phyloP scores from a whole-genome alignment of 1,139 yeast genomes.

The Casaregolazyma suthepensis region DNA sequence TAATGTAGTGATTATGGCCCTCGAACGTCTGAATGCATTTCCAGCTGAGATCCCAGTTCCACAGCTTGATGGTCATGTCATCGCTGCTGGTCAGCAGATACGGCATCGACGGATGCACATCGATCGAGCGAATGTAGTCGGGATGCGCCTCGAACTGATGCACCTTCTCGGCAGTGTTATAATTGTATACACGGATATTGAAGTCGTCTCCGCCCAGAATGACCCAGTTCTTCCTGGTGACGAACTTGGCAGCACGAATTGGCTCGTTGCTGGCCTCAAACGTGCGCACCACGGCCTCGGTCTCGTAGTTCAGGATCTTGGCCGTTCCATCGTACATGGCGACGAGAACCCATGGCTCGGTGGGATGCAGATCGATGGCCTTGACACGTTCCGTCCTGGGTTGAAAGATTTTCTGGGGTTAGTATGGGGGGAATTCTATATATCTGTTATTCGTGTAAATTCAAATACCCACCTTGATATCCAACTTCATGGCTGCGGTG shows the following conservation, averaged over 20 bases:
- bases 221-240: slow-evolving; percentile 96
- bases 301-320: slow-evolving; percentile 92
- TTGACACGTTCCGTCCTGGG: slow-evolving; percentile 94
- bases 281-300: slow-evolving; percentile 56
- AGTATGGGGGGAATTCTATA: too few species aligned
- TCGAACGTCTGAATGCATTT: slow-evolving; percentile 81
- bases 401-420: slow-evolving; percentile 60
- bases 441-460: too few species aligned
- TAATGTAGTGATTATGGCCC: slow-evolving; percentile 94
- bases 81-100: slow-evolving; percentile 85
- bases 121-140: slow-evolving; percentile 87
- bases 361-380: slow-evolving; percentile 96
- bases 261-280: slow-evolving; percentile 92
- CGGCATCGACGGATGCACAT: slow-evolving; percentile 92
- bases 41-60: slow-evolving; percentile 98
- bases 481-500: slow-evolving; percentile 5
- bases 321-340: slow-evolving; percentile 72
- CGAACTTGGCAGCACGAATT: slow-evolving; percentile 89
- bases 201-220: slow-evolving; percentile 95
- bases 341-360: slow-evolving; percentile 91
- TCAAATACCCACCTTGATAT: slow-evolving; percentile 7
- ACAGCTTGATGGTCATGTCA: slow-evolving; percentile 82
- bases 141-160: slow-evolving; percentile 97
- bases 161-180: slow-evolving; percentile 90
- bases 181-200: slow-evolving; percentile 86